Percentiles rank a stretch among this genome's conserved stretches.
phyloP scores from a whole-genome alignment of 805 yeast genomes.

The Komagataella mondaviorum region DNA sequence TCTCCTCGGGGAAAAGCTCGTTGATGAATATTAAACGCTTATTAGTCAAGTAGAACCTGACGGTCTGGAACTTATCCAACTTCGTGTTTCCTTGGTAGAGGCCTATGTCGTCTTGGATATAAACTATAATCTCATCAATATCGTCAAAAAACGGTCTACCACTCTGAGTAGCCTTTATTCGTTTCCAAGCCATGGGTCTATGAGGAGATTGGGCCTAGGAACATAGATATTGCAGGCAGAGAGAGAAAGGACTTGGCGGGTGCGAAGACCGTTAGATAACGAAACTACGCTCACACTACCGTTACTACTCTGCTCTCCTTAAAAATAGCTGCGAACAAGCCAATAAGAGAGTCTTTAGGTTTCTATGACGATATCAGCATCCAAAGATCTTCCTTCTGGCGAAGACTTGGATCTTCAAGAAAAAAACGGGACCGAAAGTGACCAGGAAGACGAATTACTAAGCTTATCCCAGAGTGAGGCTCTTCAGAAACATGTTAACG shows the following conservation, averaged over 20 bases:
- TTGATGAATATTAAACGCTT: slow-evolving; percentile 65
- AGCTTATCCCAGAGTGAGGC: background rate
- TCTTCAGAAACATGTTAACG: background rate
- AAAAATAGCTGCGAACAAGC: background rate
- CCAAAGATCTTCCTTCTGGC: background rate
- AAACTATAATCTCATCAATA: slow-evolving; percentile 31
- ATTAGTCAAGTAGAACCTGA: slow-evolving; percentile 68
- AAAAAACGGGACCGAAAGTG: background rate
- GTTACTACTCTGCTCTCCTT: background rate
- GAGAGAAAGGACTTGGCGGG: background rate
- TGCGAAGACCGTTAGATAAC: background rate
- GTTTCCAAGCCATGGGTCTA: background rate
- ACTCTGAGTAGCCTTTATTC: background rate
- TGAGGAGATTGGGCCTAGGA: background rate
- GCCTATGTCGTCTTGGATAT: slow-evolving; percentile 48
- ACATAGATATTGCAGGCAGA: background rate
- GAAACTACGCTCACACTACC: background rate
- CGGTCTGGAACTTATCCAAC: slow-evolving; percentile 50
- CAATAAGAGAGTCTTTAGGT: background rate
- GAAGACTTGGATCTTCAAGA: background rate
- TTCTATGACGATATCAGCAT: background rate
- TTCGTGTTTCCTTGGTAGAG: slow-evolving; percentile 68
- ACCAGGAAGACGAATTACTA: background rate
- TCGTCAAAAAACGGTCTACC: background rate
- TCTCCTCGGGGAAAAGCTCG: slow-evolving; percentile 1